These are phyloP conservation scores for Verticillium albo-atrum DNA, from an alignment of 2,329 filamentous ascomycete genomes.

Conservation along the genomic window DNA sequence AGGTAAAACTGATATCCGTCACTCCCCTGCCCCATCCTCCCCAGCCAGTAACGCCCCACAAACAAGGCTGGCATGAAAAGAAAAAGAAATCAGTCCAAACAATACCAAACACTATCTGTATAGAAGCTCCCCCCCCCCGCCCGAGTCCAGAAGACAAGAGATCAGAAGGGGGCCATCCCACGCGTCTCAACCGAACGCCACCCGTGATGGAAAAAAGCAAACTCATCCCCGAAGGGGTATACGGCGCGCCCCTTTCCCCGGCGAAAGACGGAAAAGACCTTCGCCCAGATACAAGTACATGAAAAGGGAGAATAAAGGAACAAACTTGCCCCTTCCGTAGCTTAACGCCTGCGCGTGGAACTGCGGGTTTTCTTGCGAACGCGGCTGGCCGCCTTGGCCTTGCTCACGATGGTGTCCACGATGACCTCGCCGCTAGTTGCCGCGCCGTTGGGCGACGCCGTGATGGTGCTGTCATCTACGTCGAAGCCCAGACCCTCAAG, in stretches of 20 bases:
- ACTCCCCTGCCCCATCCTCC: neutral
- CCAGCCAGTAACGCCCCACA: neutral
- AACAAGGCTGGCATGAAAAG: neutral
- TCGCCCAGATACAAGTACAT: neutral
- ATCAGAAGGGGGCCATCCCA: neutral
- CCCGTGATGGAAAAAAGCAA: neutral
- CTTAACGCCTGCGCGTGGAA: conserved; percentile 26
- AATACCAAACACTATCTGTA: neutral
- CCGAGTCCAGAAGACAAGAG: neutral
- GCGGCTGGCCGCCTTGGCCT: conserved; percentile 20
- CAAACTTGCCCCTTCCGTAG: neutral
- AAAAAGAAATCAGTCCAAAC: neutral
- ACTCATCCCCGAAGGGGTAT: neutral
- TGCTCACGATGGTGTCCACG: conserved; percentile 15
- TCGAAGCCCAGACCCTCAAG: conserved; percentile 64
- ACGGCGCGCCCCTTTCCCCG: neutral
- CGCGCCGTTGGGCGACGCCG: conserved; percentile 25
- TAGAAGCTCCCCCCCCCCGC: neutral
- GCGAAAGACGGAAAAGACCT: neutral
- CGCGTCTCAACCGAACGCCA: neutral
- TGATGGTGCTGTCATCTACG: conserved; percentile 44
- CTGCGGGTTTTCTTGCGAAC: conserved; percentile 27
- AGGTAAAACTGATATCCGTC: neutral
- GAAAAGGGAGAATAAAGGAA: neutral
- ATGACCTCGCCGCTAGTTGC: conserved; percentile 8